phyloP scores from a whole-genome alignment of 192 early-diverging fungal species.

The Coemansia sp. region DNA sequence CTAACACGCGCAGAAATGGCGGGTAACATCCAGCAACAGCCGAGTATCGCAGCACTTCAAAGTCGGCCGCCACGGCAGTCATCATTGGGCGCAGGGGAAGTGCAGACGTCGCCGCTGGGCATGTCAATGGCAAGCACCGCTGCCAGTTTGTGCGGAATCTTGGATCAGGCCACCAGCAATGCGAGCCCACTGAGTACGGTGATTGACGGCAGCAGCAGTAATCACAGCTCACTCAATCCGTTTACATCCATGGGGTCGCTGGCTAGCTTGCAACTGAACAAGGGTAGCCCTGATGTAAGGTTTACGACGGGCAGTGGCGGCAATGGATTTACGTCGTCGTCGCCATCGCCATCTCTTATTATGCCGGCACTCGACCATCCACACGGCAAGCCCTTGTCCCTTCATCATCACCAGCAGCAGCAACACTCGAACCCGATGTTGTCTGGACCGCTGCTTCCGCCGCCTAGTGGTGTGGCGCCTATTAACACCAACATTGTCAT shows the following conservation, averaged over 20 bases:
- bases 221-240: constrained; percentile 10
- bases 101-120: constrained; percentile 5
- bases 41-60: neutral
- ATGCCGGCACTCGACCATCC: neutral
- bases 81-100: neutral
- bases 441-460: constrained; percentile 12
- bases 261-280: neutral
- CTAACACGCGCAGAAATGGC: constrained; percentile 26
- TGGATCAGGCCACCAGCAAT: constrained; percentile 16
- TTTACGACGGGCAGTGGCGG: neutral
- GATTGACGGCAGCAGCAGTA: constrained; percentile 2
- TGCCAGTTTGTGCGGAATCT: neutral
- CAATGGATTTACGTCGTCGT: constrained; percentile 7
- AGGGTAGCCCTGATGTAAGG: constrained; percentile 8
- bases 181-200: constrained; percentile 7
- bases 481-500: constrained; percentile 56
- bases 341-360: constrained; percentile 14
- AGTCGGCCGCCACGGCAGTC: constrained; percentile 1
- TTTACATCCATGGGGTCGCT: constrained; percentile 7
- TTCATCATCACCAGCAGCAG: constrained; percentile 10
- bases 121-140: neutral
- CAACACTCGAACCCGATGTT: constrained; percentile 9
- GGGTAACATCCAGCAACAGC: constrained; percentile 13
- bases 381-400: neutral
- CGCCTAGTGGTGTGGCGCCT: constrained; percentile 13